Conservation (phyloP, 371 early-diverging fungal genomes). For the Lichtheimia corymbifera region DNA sequence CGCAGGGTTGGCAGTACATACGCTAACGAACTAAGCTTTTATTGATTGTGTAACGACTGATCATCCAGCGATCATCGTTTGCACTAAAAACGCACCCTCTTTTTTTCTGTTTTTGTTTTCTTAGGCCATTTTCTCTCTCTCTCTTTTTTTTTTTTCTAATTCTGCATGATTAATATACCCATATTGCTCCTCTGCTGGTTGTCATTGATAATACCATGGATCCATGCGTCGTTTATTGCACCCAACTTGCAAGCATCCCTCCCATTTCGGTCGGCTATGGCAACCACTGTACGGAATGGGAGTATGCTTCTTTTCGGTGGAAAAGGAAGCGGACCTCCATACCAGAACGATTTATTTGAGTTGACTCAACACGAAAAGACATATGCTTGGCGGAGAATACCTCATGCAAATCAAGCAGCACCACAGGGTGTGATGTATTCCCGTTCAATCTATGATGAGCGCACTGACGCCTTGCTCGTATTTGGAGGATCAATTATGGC, state of each 20-base stretch:
- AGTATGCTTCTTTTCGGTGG: constrained; percentile 34
- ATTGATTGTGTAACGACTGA: no score
- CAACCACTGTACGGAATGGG: constrained; percentile 18
- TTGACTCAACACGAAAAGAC: constrained; percentile 18
- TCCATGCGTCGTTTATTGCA: constrained; percentile 23
- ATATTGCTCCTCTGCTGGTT: no score
- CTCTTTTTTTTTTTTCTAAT: no score
- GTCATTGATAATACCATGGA: no score
- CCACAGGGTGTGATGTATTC: constrained; percentile 16
- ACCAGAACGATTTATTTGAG: constrained; percentile 23
- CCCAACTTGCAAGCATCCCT: constrained; percentile 18
- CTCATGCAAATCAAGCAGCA: constrained; percentile 18
- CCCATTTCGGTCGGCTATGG: constrained; percentile 33
- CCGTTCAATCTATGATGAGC: constrained; percentile 17
- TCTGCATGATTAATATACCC: no score
- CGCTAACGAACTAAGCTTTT: no score
- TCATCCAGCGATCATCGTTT: no score
- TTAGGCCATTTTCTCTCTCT: no score
- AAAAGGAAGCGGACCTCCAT: constrained; percentile 20
- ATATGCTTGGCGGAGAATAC: constrained; percentile 23
- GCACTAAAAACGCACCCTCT: no score
- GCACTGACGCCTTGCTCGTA: constrained; percentile 13
- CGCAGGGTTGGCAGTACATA: no score
- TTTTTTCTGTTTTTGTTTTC: no score
- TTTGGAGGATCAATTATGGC: constrained; percentile 16